Conservation (phyloP, 2,329 filamentous ascomycete species). For the Alternaria novae-zelandiae region DNA sequence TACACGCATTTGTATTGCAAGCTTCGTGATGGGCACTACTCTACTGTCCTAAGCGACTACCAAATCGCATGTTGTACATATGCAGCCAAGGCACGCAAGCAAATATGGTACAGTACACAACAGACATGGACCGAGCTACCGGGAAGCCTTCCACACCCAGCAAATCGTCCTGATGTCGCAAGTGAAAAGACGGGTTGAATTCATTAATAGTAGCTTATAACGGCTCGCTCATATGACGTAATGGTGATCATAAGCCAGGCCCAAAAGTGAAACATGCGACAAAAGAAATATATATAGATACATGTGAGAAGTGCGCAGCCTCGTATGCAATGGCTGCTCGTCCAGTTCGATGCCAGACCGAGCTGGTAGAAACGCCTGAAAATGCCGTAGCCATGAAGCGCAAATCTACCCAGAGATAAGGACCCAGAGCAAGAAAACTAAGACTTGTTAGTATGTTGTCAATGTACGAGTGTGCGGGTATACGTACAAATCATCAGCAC, state of each 20-base stretch:
- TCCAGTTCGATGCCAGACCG: slow-evolving; percentile 7
- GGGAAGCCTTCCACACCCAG: not conserved
- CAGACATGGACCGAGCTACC: slow-evolving; percentile 5
- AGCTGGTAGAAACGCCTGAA: slow-evolving; percentile 21
- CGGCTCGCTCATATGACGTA: not conserved
- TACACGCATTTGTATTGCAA: not conserved
- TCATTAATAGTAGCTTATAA: slow-evolving; percentile 18
- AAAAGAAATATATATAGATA: slow-evolving; percentile 15
- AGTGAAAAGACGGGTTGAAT: not conserved
- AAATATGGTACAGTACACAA: slow-evolving; percentile 5
- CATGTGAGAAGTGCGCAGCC: slow-evolving; percentile 9
- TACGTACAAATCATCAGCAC: slow-evolving; percentile 87
- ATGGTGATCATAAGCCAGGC: slow-evolving; percentile 1
- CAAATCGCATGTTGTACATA: slow-evolving; percentile 23
- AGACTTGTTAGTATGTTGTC: slow-evolving; percentile 18
- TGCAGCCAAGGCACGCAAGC: slow-evolving; percentile 20
- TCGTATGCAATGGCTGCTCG: slow-evolving; percentile 13
- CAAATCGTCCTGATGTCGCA: not conserved
- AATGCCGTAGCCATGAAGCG: slow-evolving; percentile 6
- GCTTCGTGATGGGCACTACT: not conserved
- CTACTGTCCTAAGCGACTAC: slow-evolving; percentile 8
- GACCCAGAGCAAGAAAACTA: slow-evolving; percentile 66
- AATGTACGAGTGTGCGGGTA: slow-evolving; percentile 8
- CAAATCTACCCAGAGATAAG: slow-evolving; percentile 63
- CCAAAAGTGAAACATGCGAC: not conserved